Evolutionary conservation across 176 grass and related monocot genomes (phyloP).

Genomic region (Cenchrus americanus): DNA sequence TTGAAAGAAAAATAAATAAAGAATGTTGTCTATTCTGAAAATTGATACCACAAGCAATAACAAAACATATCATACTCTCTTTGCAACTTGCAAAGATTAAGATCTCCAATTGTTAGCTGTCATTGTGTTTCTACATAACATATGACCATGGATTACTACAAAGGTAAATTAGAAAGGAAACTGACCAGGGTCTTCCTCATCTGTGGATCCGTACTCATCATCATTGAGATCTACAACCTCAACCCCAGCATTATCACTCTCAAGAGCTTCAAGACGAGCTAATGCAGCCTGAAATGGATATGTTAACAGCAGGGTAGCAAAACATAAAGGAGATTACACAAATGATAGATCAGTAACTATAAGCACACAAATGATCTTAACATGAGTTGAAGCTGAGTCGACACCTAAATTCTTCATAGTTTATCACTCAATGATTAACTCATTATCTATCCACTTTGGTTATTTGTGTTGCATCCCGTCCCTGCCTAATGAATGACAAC

Average conservation of each 20-base stretch:
- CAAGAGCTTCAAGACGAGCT: constrained; percentile 83
- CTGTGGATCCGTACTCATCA: constrained; percentile 78
- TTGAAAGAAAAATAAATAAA: neutral
- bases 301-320: neutral
- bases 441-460: too few relatives aligned
- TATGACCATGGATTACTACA: neutral
- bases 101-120: neutral
- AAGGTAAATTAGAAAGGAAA: constrained; percentile 16
- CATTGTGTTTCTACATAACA: neutral
- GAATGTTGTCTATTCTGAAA: neutral
- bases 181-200: constrained; percentile 86
- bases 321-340: neutral
- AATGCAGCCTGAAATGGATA: constrained; percentile 59
- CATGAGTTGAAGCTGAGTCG: neutral
- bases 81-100: neutral
- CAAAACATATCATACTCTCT: neutral
- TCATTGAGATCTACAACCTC: constrained; percentile 79
- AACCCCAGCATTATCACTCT: constrained; percentile 70
- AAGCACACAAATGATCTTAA: neutral
- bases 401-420: neutral
- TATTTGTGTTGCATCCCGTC: too few relatives aligned
- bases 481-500: too few relatives aligned
- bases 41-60: neutral
- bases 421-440: neutral
- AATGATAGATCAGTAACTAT: neutral